A percentile compares a stretch with the other conserved stretches of the same genome.
phyloP scores from a whole-genome alignment of 345 rosid species.

The Aquilaria sinensis region DNA sequence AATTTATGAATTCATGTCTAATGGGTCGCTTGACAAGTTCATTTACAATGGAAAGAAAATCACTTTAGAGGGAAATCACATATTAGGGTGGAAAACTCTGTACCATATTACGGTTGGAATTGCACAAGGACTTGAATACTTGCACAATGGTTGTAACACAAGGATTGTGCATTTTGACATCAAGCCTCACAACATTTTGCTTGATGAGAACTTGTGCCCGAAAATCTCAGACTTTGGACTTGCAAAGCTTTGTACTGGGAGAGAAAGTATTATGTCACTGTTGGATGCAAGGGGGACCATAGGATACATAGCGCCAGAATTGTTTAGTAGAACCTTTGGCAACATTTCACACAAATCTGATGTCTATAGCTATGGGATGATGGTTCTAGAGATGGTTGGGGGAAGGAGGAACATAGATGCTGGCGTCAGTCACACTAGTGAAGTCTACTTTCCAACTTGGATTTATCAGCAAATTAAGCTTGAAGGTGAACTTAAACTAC shows the following conservation, averaged over 20 bases:
- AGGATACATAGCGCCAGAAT: no score
- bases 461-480: constrained; percentile 13
- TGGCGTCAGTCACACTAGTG: constrained; percentile 1
- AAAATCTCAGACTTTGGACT: constrained; percentile 33
- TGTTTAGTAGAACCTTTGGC: no score
- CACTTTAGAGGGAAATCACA: not conserved
- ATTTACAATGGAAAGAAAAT: not conserved
- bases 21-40: constrained; percentile 24
- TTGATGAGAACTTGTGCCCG: constrained; percentile 4
- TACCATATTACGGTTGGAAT: constrained; percentile 15
- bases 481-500: not conserved
- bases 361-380: no score
- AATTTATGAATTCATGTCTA: constrained; percentile 18
- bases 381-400: constrained; percentile 14
- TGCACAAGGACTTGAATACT: constrained; percentile 32
- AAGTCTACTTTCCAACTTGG: constrained; percentile 14
- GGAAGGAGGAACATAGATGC: constrained; percentile 9
- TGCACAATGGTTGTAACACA: constrained; percentile 27
- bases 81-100: constrained; percentile 9
- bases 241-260: constrained; percentile 21
- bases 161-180: constrained; percentile 31
- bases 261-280: constrained; percentile 19
- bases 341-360: no score
- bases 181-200: no score
- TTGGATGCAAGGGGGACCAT: constrained; percentile 5